Percentiles rank a stretch among this genome's conserved stretches.
phyloP scores from a whole-genome alignment of 2,329 filamentous ascomycete species.

The Neonectria hederae region DNA sequence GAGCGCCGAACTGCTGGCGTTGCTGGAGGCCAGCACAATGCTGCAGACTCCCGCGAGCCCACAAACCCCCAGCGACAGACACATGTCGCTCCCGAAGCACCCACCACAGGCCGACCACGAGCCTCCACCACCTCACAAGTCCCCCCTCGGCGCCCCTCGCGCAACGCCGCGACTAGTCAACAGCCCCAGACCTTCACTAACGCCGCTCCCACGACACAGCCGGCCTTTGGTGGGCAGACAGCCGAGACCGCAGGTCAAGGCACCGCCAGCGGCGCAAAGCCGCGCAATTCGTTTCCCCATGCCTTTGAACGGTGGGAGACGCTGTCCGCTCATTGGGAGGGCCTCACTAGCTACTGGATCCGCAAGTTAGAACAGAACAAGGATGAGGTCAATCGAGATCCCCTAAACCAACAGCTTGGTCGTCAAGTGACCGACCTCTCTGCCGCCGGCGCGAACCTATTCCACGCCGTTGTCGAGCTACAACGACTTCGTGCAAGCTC shows the following conservation, averaged over 20 bases:
- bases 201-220: constrained; percentile 28
- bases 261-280: constrained; percentile 45
- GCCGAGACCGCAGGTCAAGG: constrained; percentile 32
- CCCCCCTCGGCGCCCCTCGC: constrained; percentile 32
- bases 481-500: constrained; percentile 94
- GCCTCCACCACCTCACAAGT: constrained; percentile 42
- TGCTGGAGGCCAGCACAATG: constrained; percentile 50
- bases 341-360: constrained; percentile 97
- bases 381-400: constrained; percentile 82
- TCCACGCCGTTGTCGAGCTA: constrained; percentile 96
- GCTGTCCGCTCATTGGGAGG: constrained; percentile 97
- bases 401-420: constrained; percentile 86
- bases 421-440: constrained; percentile 97
- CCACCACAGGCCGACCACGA: constrained; percentile 39
- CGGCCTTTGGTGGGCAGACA: constrained; percentile 30
- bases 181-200: constrained; percentile 38
- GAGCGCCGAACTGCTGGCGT: constrained; percentile 65
- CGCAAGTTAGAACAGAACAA: constrained; percentile 90
- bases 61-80: constrained; percentile 47
- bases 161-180: constrained; percentile 29
- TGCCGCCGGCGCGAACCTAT: constrained; percentile 94
- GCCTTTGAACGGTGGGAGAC: constrained; percentile 98
- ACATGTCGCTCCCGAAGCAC: constrained; percentile 40
- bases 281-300: constrained; percentile 85
- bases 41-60: constrained; percentile 45